These are phyloP conservation scores for Ustilago xerochloae DNA, from an alignment of 1,284 basidiomycete genomes.

Conservation along the genomic window DNA sequence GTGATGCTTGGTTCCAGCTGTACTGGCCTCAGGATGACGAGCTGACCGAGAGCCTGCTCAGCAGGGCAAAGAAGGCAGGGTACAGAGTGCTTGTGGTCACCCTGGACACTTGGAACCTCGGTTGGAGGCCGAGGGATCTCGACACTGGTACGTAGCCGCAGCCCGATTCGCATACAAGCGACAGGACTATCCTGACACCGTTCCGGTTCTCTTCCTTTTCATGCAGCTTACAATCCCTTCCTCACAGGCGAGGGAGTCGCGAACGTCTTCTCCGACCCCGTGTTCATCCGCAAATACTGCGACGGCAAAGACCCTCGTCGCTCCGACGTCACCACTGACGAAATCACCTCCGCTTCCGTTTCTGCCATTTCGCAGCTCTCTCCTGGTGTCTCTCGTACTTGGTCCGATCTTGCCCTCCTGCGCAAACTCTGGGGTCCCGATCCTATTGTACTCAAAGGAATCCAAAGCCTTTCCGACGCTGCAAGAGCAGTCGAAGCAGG, in stretches of 20 bases:
- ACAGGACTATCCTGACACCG: not conserved
- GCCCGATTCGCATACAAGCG: not conserved
- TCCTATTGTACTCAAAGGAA: conserved; percentile 65
- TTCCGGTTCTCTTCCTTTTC: not conserved
- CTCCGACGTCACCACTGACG: conserved; percentile 50
- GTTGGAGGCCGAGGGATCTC: conserved; percentile 56
- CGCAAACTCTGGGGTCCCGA: conserved; percentile 56
- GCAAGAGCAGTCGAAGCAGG: conserved; percentile 55
- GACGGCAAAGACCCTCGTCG: conserved; percentile 44
- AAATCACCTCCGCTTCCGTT: conserved; percentile 47
- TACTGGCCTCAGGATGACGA: conserved; percentile 75
- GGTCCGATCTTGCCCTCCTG: conserved; percentile 55
- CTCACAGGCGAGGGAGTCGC: conserved; percentile 71
- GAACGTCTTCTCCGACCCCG: conserved; percentile 60
- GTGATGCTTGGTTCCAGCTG: conserved; percentile 61
- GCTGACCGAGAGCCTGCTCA: conserved; percentile 76
- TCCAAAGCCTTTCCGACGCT: conserved; percentile 57
- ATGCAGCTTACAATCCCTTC: conserved; percentile 75
- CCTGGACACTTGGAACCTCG: conserved; percentile 59
- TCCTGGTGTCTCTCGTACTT: conserved; percentile 56
- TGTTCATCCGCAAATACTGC: conserved; percentile 46
- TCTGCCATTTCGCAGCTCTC: conserved; percentile 56
- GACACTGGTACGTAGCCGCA: conserved; percentile 17
- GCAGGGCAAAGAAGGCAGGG: conserved; percentile 75
- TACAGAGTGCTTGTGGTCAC: conserved; percentile 75